Evolutionary conservation across 2,329 filamentous ascomycete genomes (phyloP).

Genomic region (Chrysoporthe austroafricana): DNA sequence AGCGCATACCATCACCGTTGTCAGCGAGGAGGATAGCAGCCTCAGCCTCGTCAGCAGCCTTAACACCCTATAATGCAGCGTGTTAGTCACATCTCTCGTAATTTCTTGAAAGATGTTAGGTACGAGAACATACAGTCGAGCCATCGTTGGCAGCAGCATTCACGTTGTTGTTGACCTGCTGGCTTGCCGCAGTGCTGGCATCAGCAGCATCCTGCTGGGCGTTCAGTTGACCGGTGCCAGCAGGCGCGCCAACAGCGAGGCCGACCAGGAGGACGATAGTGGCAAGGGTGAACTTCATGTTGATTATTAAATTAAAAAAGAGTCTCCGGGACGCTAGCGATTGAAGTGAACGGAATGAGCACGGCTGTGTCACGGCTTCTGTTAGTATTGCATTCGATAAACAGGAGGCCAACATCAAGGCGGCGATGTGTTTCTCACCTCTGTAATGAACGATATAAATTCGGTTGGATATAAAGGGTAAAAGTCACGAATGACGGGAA

Average conservation of each 20-base stretch:
- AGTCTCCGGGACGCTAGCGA: slow-evolving; percentile 14
- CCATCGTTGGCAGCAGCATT: slow-evolving; percentile 23
- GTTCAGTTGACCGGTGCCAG: slow-evolving; percentile 13
- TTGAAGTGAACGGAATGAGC: slow-evolving; percentile 22
- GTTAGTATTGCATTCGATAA: background rate
- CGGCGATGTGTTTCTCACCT: slow-evolving; percentile 7
- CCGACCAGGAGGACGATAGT: slow-evolving; percentile 21
- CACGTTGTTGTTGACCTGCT: slow-evolving; percentile 1
- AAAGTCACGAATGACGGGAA: background rate
- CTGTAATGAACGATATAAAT: slow-evolving; percentile 18
- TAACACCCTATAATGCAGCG: slow-evolving; percentile 1
- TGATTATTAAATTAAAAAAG: slow-evolving; percentile 13
- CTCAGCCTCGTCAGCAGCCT: slow-evolving; percentile 21
- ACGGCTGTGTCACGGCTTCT: slow-evolving; percentile 11
- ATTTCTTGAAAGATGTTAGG: background rate
- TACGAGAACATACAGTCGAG: background rate
- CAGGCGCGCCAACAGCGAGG: slow-evolving; percentile 20
- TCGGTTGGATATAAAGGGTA: background rate
- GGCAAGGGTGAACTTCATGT: slow-evolving; percentile 24
- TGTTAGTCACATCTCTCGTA: background rate
- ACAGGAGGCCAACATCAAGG: background rate
- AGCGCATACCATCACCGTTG: slow-evolving; percentile 21
- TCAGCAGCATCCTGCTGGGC: slow-evolving; percentile 7
- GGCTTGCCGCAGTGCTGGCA: background rate
- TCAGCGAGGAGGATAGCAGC: slow-evolving; percentile 21